Evolutionary conservation across 1,284 basidiomycete species (phyloP).

Genomic region (Chondrostereum purpureum): DNA sequence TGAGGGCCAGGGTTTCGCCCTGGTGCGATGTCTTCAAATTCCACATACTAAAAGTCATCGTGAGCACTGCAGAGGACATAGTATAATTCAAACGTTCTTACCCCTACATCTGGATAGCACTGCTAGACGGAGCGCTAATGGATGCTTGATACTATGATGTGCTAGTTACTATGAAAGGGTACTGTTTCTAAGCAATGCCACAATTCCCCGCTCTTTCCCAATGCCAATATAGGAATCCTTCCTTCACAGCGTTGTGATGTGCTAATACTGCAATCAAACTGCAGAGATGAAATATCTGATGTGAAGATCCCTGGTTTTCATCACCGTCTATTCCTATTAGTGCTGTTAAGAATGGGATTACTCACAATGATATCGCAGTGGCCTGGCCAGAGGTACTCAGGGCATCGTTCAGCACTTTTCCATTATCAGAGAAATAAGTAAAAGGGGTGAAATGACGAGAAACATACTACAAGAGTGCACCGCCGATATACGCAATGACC

Average conservation of each 20-base stretch:
- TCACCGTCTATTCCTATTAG: too few species aligned
- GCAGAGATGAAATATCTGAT: slow-evolving; percentile 15
- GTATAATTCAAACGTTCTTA: too few species aligned
- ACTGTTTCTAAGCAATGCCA: background rate
- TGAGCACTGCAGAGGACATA: too few species aligned
- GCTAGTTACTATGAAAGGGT: too few species aligned
- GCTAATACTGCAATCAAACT: slow-evolving; percentile 11
- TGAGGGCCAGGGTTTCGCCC: too few species aligned
- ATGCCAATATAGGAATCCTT: slow-evolving; percentile 11
- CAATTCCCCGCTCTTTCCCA: slow-evolving; percentile 5
- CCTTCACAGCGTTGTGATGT: slow-evolving; percentile 7
- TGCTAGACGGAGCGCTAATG: too few species aligned
- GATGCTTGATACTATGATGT: too few species aligned
- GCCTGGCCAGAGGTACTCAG: slow-evolving; percentile 12
- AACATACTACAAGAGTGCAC: slow-evolving; percentile 13
- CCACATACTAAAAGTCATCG: too few species aligned
- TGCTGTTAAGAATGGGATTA: background rate
- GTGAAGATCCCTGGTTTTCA: slow-evolving; percentile 9
- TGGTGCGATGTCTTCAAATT: too few species aligned
- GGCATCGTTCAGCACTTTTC: slow-evolving; percentile 15
- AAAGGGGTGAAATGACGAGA: background rate
- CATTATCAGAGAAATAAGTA: too few species aligned
- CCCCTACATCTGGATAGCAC: too few species aligned
- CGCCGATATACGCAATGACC: slow-evolving; percentile 11
- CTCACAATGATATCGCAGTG: slow-evolving; percentile 9